Evolutionary conservation across 179 eudicot genomes (phyloP).

Genomic region (Beta lomatogona): DNA sequence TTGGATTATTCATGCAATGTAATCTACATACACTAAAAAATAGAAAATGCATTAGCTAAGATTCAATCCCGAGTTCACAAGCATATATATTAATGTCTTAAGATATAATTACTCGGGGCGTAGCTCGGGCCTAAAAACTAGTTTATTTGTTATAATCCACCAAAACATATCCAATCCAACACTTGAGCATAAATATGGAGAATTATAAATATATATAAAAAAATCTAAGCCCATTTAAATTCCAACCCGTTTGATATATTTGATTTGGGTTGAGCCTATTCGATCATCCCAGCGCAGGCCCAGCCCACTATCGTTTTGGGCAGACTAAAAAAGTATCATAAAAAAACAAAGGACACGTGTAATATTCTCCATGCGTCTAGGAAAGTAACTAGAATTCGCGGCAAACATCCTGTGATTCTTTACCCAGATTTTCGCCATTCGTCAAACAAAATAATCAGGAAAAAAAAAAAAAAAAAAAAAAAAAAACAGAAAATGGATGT

Average conservation of each 20-base stretch:
- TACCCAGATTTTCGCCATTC: conserved; percentile 5
- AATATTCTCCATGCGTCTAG: background rate
- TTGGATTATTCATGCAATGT: too few relatives aligned
- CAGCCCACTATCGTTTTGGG: background rate
- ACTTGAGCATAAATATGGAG: too few relatives aligned
- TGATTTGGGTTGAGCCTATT: background rate
- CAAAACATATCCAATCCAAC: too few relatives aligned
- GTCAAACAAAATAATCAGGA: background rate
- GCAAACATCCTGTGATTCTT: conserved; percentile 18
- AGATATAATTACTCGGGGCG: too few relatives aligned
- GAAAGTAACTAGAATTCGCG: conserved; percentile 14
- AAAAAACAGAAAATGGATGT: too few relatives aligned
- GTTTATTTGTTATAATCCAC: too few relatives aligned
- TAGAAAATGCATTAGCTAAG: too few relatives aligned
- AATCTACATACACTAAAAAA: too few relatives aligned
- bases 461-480: background rate
- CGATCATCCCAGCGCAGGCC: background rate
- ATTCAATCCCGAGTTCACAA: too few relatives aligned
- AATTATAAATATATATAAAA: too few relatives aligned
- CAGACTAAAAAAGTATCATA: background rate
- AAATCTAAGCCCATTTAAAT: background rate
- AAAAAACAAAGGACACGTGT: conserved; percentile 1
- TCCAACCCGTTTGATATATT: background rate
- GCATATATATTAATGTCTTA: too few relatives aligned
- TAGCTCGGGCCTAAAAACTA: too few relatives aligned